These are phyloP conservation scores for Eleusine coracana DNA, from an alignment of 176 grass and related monocot species.

Conservation along the genomic window DNA sequence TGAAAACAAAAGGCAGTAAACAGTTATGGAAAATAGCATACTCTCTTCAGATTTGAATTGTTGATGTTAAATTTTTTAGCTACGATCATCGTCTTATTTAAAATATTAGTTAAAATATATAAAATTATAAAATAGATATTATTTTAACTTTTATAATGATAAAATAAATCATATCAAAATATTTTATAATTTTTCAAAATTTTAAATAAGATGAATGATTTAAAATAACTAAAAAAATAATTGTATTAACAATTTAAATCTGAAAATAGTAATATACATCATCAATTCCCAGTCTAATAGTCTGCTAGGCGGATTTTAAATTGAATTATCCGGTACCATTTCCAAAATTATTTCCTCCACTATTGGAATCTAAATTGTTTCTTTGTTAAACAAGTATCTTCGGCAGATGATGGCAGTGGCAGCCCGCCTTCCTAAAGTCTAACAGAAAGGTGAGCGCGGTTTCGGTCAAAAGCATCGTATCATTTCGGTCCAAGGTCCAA, in stretches of 20 bases:
- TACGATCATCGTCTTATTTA: too few relatives aligned
- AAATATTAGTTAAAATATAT: too few relatives aligned
- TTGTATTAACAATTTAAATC: too few relatives aligned
- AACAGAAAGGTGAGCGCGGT: constrained; percentile 15
- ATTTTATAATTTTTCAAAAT: too few relatives aligned
- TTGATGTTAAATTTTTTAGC: too few relatives aligned
- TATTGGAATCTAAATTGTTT: background rate
- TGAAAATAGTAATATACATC: background rate
- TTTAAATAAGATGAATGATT: too few relatives aligned
- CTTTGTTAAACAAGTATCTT: background rate
- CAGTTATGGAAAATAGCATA: background rate
- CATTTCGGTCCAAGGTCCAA: constrained; percentile 4
- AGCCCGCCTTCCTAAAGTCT: background rate
- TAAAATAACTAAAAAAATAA: too few relatives aligned
- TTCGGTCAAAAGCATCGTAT: constrained; percentile 30
- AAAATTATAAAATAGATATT: too few relatives aligned
- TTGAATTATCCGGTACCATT: background rate
- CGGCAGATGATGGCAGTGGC: background rate
- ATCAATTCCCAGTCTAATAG: background rate
- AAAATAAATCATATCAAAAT: too few relatives aligned
- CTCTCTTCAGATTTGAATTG: too few relatives aligned
- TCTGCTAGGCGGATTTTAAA: background rate
- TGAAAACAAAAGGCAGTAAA: background rate
- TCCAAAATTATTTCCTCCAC: background rate
- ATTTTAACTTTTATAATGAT: too few relatives aligned